Conservation (phyloP, 805 yeast genomes). For the Teunomyces kruisii region DNA sequence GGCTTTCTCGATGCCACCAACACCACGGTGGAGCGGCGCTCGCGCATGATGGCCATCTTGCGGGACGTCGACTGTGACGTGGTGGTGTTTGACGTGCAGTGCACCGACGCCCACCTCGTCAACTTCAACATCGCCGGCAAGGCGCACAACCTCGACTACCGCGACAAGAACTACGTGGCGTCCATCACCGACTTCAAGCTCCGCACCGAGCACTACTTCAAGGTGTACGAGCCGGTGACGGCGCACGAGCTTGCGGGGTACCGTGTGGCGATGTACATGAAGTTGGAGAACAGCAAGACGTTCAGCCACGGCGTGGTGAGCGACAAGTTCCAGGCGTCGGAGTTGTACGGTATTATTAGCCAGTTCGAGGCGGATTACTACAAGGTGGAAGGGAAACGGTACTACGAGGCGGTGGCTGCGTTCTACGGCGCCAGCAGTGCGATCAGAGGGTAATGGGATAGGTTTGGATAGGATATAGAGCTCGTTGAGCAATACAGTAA, state of each 20-base stretch:
- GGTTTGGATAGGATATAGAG: neutral
- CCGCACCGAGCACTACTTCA: constrained; percentile 52
- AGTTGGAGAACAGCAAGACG: constrained; percentile 9
- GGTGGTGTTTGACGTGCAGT: constrained; percentile 58
- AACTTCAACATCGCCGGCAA: constrained; percentile 65
- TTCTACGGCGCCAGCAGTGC: constrained; percentile 15
- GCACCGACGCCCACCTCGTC: constrained; percentile 51
- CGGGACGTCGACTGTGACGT: constrained; percentile 39
- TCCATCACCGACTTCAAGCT: constrained; percentile 61
- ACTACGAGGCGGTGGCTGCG: constrained; percentile 25
- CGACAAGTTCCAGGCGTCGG: constrained; percentile 19
- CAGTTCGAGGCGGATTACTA: constrained; percentile 18
- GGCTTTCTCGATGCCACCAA: constrained; percentile 47
- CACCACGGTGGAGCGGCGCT: constrained; percentile 35
- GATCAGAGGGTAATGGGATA: too few relatives aligned
- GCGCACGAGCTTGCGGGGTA: constrained; percentile 22
- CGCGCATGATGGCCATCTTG: constrained; percentile 25
- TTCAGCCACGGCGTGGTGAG: constrained; percentile 1
- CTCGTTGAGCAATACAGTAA: neutral
- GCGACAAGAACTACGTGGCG: constrained; percentile 46
- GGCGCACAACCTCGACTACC: constrained; percentile 62
- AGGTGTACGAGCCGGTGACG: constrained; percentile 31
- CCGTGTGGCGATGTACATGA: constrained; percentile 21
- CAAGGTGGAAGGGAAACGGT: constrained; percentile 21
- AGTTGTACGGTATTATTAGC: constrained; percentile 7